These are phyloP conservation scores for Sporisorium graminicola DNA, from an alignment of 1,284 basidiomycete species.

Conservation along the genomic window DNA sequence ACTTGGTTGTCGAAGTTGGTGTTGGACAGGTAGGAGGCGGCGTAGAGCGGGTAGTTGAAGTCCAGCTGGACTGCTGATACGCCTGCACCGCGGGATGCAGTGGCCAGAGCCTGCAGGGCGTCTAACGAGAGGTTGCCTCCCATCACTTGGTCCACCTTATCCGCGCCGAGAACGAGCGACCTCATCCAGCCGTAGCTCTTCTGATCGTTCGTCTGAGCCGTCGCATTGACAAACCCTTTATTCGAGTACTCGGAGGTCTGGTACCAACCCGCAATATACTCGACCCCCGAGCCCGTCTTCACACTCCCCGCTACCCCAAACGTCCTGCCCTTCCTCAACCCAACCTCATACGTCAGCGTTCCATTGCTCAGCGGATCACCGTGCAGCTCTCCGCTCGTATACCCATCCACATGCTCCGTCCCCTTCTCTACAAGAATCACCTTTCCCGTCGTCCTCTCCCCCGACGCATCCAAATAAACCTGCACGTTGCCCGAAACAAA, in stretches of 20 bases:
- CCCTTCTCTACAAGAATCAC: conserved; percentile 10
- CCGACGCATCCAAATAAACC: conserved; percentile 63
- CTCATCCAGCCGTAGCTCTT: conserved; percentile 18
- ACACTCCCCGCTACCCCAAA: conserved; percentile 28
- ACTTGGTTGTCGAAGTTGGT: conserved; percentile 19
- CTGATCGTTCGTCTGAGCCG: conserved; percentile 33
- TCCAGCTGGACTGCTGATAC: conserved; percentile 19
- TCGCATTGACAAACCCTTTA: conserved; percentile 28
- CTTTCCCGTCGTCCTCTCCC: conserved; percentile 40
- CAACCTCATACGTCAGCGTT: conserved; percentile 16
- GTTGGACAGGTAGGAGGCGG: conserved; percentile 9
- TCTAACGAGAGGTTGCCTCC: not conserved
- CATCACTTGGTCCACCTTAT: not conserved
- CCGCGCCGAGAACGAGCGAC: conserved; percentile 13
- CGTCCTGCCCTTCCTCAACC: conserved; percentile 6
- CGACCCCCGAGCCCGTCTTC: conserved; percentile 25
- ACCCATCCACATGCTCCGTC: conserved; percentile 12
- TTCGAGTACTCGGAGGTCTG: conserved; percentile 21
- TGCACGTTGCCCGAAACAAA: conserved; percentile 79
- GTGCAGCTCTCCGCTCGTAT: conserved; percentile 8
- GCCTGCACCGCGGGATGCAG: not conserved
- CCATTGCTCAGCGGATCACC: conserved; percentile 27
- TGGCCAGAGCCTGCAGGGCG: not conserved
- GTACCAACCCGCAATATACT: conserved; percentile 24
- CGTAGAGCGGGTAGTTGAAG: conserved; percentile 39